A percentile compares a stretch with the other conserved stretches of the same genome.
Conservation (phyloP, 2,329 filamentous ascomycete genomes). For the Calonectria multiphialidica region DNA sequence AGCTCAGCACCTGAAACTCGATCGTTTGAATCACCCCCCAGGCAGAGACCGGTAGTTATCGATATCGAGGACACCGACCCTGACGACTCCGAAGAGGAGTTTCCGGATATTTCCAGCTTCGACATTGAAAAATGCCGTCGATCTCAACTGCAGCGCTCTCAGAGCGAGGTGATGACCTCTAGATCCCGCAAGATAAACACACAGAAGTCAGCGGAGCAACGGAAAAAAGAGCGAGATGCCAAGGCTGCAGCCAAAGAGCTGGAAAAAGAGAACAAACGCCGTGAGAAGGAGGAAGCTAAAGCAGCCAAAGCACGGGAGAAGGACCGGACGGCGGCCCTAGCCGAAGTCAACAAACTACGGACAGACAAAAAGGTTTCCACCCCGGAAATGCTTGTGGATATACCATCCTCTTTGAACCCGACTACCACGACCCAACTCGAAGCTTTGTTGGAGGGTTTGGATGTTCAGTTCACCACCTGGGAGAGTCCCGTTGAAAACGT, state of each 20-base stretch:
- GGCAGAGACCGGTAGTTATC: conserved; percentile 45
- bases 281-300: conserved; percentile 70
- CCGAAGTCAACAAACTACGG: conserved; percentile 79
- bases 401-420: conserved; percentile 68
- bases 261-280: conserved; percentile 67
- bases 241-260: conserved; percentile 64
- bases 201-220: conserved; percentile 51
- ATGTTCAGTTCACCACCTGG: conserved; percentile 60
- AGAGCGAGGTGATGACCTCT: conserved; percentile 45
- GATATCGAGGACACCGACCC: conserved; percentile 51
- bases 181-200: conserved; percentile 33
- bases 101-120: conserved; percentile 61
- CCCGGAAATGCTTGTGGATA: conserved; percentile 82
- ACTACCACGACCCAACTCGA: conserved; percentile 60
- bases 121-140: conserved; percentile 48
- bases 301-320: conserved; percentile 74
- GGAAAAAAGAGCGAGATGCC: conserved; percentile 53
- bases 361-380: conserved; percentile 80
- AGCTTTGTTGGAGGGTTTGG: conserved; percentile 62
- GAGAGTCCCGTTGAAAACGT: conserved; percentile 62
- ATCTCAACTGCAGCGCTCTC: conserved; percentile 43
- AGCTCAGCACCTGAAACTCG: conserved; percentile 61
- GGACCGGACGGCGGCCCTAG: conserved; percentile 73
- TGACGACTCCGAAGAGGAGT: conserved; percentile 56
- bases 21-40: conserved; percentile 34